These are phyloP conservation scores for Corylus heterophylla DNA, from an alignment of 306 rosid genomes.

Conservation along the genomic window DNA sequence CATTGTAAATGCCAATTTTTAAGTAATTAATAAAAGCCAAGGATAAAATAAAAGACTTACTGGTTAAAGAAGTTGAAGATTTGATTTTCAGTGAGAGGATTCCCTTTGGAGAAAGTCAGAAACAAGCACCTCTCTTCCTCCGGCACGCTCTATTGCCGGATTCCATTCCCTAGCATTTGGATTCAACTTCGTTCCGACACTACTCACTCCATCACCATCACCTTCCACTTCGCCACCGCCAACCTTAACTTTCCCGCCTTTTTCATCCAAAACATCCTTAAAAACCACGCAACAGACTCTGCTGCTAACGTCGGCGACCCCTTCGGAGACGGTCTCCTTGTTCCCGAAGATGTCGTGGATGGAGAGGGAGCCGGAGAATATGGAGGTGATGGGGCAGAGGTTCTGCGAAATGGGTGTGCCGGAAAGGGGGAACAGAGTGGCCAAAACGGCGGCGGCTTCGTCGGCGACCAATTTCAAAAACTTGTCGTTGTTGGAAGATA, in stretches of 20 bases:
- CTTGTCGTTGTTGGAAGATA: background rate
- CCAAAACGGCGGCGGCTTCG: background rate
- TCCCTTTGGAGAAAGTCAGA: conserved; percentile 6
- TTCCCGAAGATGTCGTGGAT: background rate
- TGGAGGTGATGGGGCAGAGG: background rate
- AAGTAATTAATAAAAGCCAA: too few species aligned
- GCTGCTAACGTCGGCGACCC: background rate
- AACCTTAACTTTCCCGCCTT: background rate
- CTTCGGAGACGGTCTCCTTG: background rate
- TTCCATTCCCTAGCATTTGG: conserved; percentile 7
- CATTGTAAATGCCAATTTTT: too few species aligned
- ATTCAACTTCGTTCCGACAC: background rate
- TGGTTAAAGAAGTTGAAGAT: background rate
- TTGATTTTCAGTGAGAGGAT: conserved; percentile 1
- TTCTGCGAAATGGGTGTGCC: background rate
- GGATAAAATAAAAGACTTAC: background rate
- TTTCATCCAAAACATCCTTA: conserved; percentile 4
- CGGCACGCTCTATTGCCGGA: background rate
- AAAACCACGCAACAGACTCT: background rate
- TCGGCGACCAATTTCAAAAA: background rate
- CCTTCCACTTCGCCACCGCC: background rate
- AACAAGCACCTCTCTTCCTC: conserved; percentile 14
- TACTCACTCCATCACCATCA: background rate
- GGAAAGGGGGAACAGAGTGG: background rate
- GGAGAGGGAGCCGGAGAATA: background rate